These are phyloP conservation scores for Anisodus tanguticus DNA, from an alignment of 257 asterid species.

Conservation along the genomic window DNA sequence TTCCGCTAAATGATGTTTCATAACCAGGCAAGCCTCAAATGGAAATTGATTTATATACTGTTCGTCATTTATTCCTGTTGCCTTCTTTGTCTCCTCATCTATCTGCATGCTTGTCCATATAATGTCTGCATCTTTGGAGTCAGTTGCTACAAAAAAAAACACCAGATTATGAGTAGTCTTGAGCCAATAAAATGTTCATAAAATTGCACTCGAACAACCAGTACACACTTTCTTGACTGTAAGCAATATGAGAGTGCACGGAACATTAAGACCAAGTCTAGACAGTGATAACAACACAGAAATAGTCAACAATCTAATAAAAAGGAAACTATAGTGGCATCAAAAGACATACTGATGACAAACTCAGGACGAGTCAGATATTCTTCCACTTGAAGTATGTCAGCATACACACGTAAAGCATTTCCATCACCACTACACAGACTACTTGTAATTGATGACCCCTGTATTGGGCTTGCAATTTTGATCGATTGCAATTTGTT, in stretches of 20 bases:
- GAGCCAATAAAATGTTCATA: conserved; percentile 31
- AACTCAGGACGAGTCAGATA: conserved; percentile 86
- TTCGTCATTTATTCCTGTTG: conserved; percentile 73
- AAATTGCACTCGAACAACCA: conserved; percentile 6
- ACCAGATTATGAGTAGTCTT: conserved; percentile 14
- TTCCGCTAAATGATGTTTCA: conserved; percentile 97
- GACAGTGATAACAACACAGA: conserved; percentile 19
- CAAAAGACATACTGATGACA: conserved; percentile 60
- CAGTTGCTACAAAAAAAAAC: conserved; percentile 61
- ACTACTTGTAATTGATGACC: conserved; percentile 50
- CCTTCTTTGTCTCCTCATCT: conserved; percentile 85
- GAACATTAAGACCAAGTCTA: conserved; percentile 22
- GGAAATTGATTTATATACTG: conserved; percentile 93
- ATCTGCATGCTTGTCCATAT: conserved; percentile 87
- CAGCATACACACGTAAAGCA: conserved; percentile 78
- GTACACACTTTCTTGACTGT: neutral
- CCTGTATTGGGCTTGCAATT: conserved; percentile 43
- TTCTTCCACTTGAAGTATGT: conserved; percentile 87
- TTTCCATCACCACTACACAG: conserved; percentile 50
- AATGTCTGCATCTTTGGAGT: conserved; percentile 89
- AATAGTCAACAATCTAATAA: conserved; percentile 25
- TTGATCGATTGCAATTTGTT: conserved; percentile 51
- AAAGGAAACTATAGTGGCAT: neutral
- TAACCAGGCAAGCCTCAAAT: conserved; percentile 91
- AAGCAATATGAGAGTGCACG: conserved; percentile 19